Conservation (phyloP, 805 yeast species). For the Lachancea kluyveri region DNA sequence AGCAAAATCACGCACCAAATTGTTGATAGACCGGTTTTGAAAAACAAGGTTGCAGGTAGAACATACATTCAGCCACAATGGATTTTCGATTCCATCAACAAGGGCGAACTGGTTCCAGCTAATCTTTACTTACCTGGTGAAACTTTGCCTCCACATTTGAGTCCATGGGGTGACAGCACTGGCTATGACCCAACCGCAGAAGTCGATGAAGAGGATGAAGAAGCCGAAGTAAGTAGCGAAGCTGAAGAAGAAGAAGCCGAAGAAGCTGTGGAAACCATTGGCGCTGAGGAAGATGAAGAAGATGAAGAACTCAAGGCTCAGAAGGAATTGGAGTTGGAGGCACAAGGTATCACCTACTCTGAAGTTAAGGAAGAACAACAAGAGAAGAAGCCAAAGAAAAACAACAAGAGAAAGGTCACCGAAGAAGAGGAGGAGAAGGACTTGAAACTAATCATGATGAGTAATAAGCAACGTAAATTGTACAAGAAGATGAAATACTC, state of each 20-base stretch:
- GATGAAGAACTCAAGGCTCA: slow-evolving; percentile 56
- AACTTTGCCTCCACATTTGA: slow-evolving; percentile 89
- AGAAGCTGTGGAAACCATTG: slow-evolving; percentile 38
- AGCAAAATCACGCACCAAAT: slow-evolving; percentile 84
- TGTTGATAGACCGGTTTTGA: slow-evolving; percentile 82
- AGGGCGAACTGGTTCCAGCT: slow-evolving; percentile 66
- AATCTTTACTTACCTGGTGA: slow-evolving; percentile 90
- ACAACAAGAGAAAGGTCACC: slow-evolving; percentile 35
- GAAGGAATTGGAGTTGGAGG: slow-evolving; percentile 86
- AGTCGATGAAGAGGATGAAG: slow-evolving; percentile 35
- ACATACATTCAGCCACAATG: slow-evolving; percentile 97
- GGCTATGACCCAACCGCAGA: slow-evolving; percentile 77
- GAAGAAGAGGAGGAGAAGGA: slow-evolving; percentile 75
- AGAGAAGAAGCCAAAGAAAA: slow-evolving; percentile 32
- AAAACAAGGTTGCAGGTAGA: slow-evolving; percentile 78
- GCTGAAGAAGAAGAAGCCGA: slow-evolving; percentile 46
- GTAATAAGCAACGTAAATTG: slow-evolving; percentile 88
- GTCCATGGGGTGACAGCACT: slow-evolving; percentile 98
- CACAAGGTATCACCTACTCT: slow-evolving; percentile 75
- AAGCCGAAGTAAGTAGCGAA: slow-evolving; percentile 38
- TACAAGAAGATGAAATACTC: slow-evolving; percentile 95
- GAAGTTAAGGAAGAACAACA: slow-evolving; percentile 42
- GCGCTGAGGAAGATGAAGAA: slow-evolving; percentile 39
- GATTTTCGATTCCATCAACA: slow-evolving; percentile 89
- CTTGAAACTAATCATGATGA: slow-evolving; percentile 94